Evolutionary conservation across 2,329 filamentous ascomycete genomes (phyloP), one percentile per base, ranked within the genome.

Genomic region (Erysiphe neolycopersici): DNA sequence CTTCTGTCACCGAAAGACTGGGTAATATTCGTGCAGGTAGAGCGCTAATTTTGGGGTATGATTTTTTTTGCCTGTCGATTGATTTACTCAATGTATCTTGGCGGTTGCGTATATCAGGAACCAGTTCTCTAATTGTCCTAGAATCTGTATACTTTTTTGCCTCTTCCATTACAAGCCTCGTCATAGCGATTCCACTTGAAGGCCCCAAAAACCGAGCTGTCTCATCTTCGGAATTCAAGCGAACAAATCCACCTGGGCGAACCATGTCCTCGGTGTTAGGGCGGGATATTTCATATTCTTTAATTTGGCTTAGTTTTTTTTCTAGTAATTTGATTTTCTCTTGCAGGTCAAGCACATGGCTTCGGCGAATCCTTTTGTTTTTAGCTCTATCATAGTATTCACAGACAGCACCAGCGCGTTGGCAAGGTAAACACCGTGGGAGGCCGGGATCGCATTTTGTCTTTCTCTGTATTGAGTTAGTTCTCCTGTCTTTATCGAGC

Each of bases 111-210:
- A 69, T 63, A 44, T 85, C 79, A 3, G 85, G 82, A 30, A 94
- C 81, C 42, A 95, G 75, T 51, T 94, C 84, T 46, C 83, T 84
- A 57, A 95, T 94, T 50, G 78, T 83, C 59, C 84, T 81, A 5
- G 83, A 79, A 54, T 89, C 79, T 22, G 84, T 91, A 54, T 87
- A 92, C 49, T 84, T 78, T 62, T 93, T 95, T 43, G 87, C 87
- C 60, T 93, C 75, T 58, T 94, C 85, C 79, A 98, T 94, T 11
- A 98, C 76, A 51, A 95, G 68, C 29, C 87, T 75, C 12, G 85
- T 92, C 64, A 95, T 92, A 55, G 84, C 82, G 53, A 94, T 93
- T 47, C 87, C 89, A 58, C 87, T 95, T 41, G 85, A 93, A 2
- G 89, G 81, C 0, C 89, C 89, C 2, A 98, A 65, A 57, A 89